Percentiles rank a stretch among this genome's conserved stretches.
phyloP scores from a whole-genome alignment of 2,329 filamentous ascomycete genomes.

The Cytospora schulzeri region DNA sequence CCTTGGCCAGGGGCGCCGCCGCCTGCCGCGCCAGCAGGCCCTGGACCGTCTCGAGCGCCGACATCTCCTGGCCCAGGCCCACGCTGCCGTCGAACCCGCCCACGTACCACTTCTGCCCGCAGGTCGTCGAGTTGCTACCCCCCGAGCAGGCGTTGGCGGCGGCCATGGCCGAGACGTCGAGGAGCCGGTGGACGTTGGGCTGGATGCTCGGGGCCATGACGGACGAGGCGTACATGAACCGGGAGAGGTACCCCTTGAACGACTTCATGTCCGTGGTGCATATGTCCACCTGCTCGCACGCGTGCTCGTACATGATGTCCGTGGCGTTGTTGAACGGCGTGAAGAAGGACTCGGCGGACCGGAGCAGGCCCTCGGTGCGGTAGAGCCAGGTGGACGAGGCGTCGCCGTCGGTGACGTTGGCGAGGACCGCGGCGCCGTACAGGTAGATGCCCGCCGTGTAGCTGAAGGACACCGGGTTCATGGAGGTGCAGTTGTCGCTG shows the following conservation, averaged over 20 bases:
- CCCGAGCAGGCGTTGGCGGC: constrained; percentile 61
- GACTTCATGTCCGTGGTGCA: constrained; percentile 68
- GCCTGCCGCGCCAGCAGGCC: constrained; percentile 53
- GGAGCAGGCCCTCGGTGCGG: constrained; percentile 54
- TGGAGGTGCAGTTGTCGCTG: constrained; percentile 53
- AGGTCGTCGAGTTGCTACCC: constrained; percentile 52
- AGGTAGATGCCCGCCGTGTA: constrained; percentile 68
- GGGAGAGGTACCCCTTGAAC: constrained; percentile 69
- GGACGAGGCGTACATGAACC: constrained; percentile 63
- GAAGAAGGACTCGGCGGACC: constrained; percentile 57
- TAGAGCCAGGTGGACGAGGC: constrained; percentile 55
- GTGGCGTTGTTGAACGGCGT: constrained; percentile 52
- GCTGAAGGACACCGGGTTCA: constrained; percentile 61
- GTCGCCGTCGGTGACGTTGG: constrained; percentile 64
- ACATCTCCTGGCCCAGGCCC: constrained; percentile 66
- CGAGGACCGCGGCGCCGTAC: constrained; percentile 65
- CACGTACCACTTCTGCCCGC: constrained; percentile 65
- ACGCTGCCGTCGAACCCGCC: constrained; percentile 56
- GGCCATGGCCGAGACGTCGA: constrained; percentile 55
- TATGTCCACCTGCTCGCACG: constrained; percentile 60
- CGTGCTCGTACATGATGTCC: constrained; percentile 65
- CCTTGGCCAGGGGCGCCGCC: constrained; percentile 48
- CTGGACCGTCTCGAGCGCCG: constrained; percentile 64
- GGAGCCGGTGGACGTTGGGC: constrained; percentile 47
- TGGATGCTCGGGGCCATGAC: constrained; percentile 58